phyloP scores from a whole-genome alignment of 2,329 filamentous ascomycete species.

The Verticillium nonalfalfae region DNA sequence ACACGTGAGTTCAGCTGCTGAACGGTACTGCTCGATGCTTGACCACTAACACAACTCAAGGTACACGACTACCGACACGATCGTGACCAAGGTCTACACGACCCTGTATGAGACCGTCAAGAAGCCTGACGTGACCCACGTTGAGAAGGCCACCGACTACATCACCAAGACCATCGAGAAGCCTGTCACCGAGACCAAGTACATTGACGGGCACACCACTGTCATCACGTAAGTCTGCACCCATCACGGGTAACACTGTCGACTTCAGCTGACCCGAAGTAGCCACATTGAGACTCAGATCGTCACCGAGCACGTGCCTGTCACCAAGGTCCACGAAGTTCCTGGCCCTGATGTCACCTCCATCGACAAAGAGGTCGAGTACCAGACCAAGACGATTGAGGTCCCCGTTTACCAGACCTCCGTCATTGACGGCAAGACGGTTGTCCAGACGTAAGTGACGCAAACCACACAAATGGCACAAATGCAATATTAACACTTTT shows the following conservation, averaged over 20 bases:
- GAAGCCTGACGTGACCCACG: constrained; percentile 27
- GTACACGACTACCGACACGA: constrained; percentile 18
- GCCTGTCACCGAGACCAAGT: constrained; percentile 37
- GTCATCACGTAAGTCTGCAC: constrained; percentile 20
- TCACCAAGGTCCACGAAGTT: constrained; percentile 26
- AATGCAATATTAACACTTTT: constrained; percentile 20
- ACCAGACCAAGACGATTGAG: constrained; percentile 35
- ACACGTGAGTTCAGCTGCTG: constrained; percentile 3
- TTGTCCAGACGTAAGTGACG: constrained; percentile 14
- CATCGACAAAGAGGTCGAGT: constrained; percentile 28
- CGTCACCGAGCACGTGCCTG: constrained; percentile 21
- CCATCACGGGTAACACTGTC: constrained; percentile 18
- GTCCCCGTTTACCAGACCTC: constrained; percentile 38
- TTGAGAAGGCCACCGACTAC: constrained; percentile 28
- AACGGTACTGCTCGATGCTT: neutral
- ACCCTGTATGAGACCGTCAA: constrained; percentile 26
- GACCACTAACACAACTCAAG: neutral
- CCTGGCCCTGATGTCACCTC: constrained; percentile 26
- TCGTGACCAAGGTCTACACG: constrained; percentile 22
- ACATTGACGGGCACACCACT: constrained; percentile 31
- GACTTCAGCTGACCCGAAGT: neutral
- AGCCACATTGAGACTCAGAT: constrained; percentile 17
- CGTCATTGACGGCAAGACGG: constrained; percentile 32
- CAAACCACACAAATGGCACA: constrained; percentile 28
- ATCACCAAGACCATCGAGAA: constrained; percentile 36